Evolutionary conservation across 2,329 filamentous ascomycete genomes (phyloP).

Genomic region (Arachnomyces sp.): DNA sequence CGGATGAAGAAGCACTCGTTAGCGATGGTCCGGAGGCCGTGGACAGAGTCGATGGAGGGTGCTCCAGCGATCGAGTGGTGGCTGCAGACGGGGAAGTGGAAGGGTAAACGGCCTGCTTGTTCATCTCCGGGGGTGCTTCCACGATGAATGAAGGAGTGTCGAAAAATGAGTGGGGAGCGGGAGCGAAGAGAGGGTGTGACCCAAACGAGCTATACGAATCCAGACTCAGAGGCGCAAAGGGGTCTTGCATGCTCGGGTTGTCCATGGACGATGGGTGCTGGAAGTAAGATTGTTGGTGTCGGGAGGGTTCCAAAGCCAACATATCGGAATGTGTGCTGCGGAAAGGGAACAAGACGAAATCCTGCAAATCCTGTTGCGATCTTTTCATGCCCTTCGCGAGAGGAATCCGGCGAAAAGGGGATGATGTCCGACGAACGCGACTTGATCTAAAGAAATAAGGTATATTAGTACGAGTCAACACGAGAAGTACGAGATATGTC

Average conservation of each 20-base stretch:
- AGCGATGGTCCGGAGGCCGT: conserved; percentile 54
- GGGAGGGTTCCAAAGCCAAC: conserved; percentile 12
- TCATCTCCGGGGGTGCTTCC: conserved; percentile 2
- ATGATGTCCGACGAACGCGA: too few species aligned
- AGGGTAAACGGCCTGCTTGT: conserved; percentile 14
- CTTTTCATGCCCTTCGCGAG: too few species aligned
- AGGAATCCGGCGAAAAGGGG: too few species aligned
- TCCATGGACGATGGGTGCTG: conserved; percentile 12
- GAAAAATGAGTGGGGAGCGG: conserved; percentile 9
- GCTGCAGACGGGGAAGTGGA: conserved; percentile 27
- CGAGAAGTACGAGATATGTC: too few species aligned
- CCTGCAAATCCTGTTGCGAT: too few species aligned
- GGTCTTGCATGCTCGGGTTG: conserved; percentile 5
- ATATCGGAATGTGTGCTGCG: conserved; percentile 6
- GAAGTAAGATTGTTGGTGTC: conserved; percentile 11
- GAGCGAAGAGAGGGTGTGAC: conserved; percentile 8
- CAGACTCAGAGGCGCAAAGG: conserved; percentile 6
- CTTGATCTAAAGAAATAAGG: too few species aligned
- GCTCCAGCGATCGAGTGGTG: conserved; percentile 24
- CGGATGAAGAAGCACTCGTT: conserved; percentile 54
- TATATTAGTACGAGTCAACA: too few species aligned
- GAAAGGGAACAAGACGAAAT: too few species aligned
- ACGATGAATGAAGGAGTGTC: conserved; percentile 6
- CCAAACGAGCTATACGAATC: conserved; percentile 8
- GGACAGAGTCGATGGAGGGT: conserved; percentile 52